Base-by-base conservation (phyloP, 495 filamentous ascomycete species). In the Parachaetomium inaequale region DNA sequence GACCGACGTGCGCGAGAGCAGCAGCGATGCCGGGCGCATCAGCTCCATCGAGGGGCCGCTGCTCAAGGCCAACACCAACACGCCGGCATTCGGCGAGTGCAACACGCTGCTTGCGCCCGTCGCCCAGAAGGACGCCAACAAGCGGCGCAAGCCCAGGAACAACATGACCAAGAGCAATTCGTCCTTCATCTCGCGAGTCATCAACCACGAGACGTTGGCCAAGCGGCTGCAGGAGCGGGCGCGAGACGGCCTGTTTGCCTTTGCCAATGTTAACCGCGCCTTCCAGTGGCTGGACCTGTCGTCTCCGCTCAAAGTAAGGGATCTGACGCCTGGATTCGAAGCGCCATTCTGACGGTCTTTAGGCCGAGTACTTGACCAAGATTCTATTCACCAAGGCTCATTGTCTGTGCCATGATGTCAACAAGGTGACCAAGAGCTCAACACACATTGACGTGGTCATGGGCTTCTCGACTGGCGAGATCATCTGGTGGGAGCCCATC, bases 401-500 rank as follows among this genome's bases (percentile, higher is more conserved):
- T 68, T 90, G 93, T 68, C 79, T 98, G 47, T 97, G 93, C 69
- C 94, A 98, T 70, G 94, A 98, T 75, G 84, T 96, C 26, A 98
- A 98, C 69, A 77, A 83, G 46, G 58, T 89, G 53, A 97, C 94
- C 29, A 96, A 92, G 72, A 87, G 83, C 46, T 59, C 82, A 11
- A 84, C 79, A 19, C 93, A 97, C 71, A 79, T 98, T 55, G 94
- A 98, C 70, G 79, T 98, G 26, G 86, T 96, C 60, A 91, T 98
- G 86, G 94, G 94, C 7, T 97, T 96, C 61, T 96, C 92, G 3
- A 93, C 91, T 0, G 92, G 91, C 26, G 94, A 98, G 69, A 94
- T 98, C 52, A 93, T 98, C 51, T 98, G 95, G 95, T 98, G 93
- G 78, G 94, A 98, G 76, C 93, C 94, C 14, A 91, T 96, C 69